A percentile compares a stretch with the other conserved stretches of the same genome.
These are phyloP conservation scores for Curvularia spicifera DNA, from an alignment of 2,329 filamentous ascomycete species.

Conservation along the genomic window DNA sequence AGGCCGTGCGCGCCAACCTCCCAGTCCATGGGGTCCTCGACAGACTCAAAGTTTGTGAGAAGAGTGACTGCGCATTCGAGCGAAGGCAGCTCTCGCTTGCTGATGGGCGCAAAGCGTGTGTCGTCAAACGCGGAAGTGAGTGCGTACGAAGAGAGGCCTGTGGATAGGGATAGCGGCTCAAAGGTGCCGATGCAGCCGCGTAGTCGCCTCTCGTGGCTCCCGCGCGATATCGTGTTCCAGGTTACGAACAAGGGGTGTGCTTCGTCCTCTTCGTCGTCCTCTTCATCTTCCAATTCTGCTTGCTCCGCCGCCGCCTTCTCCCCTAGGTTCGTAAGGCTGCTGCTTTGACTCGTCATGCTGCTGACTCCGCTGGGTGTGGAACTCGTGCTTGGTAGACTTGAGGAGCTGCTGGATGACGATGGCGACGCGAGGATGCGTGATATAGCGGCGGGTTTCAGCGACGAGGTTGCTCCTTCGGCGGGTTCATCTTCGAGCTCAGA, in stretches of 20 bases:
- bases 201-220: slow-evolving; percentile 66
- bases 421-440: slow-evolving; percentile 53
- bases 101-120: slow-evolving; percentile 65
- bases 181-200: slow-evolving; percentile 92
- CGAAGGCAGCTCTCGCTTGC: slow-evolving; percentile 47
- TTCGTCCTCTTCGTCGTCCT: slow-evolving; percentile 24
- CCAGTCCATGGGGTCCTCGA: slow-evolving; percentile 80
- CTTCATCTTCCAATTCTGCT: slow-evolving; percentile 35
- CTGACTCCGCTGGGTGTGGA: slow-evolving; percentile 56
- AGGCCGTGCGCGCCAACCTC: slow-evolving; percentile 84
- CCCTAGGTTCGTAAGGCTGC: slow-evolving; percentile 41
- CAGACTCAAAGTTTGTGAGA: slow-evolving; percentile 83
- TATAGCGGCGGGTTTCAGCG: slow-evolving; percentile 52
- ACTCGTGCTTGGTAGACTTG: slow-evolving; percentile 55
- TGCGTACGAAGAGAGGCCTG: slow-evolving; percentile 15
- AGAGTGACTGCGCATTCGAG: slow-evolving; percentile 69
- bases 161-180: slow-evolving; percentile 13
- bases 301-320: slow-evolving; percentile 43
- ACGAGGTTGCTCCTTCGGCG: slow-evolving; percentile 25
- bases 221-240: slow-evolving; percentile 76
- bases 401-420: slow-evolving; percentile 53
- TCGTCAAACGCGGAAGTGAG: slow-evolving; percentile 63
- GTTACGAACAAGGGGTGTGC: slow-evolving; percentile 85
- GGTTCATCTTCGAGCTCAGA: slow-evolving; percentile 16
- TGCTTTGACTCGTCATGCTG: slow-evolving; percentile 53